Percentiles rank a stretch among this genome's conserved stretches.
phyloP scores from a whole-genome alignment of 2,329 filamentous ascomycete species.

The Chrysoporthe austroafricana region DNA sequence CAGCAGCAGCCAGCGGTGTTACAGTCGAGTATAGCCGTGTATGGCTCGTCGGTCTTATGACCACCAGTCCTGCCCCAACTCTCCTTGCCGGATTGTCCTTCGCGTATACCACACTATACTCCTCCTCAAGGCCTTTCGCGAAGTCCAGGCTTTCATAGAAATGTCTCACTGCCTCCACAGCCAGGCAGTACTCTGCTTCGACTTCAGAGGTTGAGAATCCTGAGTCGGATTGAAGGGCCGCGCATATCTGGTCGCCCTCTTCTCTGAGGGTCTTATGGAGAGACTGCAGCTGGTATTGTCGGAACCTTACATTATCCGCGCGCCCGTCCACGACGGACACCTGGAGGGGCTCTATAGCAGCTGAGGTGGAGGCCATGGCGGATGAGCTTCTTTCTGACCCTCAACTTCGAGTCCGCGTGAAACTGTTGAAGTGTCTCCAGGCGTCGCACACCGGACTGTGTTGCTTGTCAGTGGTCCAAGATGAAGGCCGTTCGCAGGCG shows the following conservation, averaged over 20 bases:
- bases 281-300: constrained; percentile 43
- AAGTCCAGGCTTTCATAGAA: constrained; percentile 38
- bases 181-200: constrained; percentile 38
- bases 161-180: constrained; percentile 37
- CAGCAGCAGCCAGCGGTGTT: constrained; percentile 38
- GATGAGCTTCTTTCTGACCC: background rate
- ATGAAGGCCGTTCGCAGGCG: background rate
- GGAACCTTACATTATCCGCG: constrained; percentile 42
- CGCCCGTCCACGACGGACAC: constrained; percentile 44
- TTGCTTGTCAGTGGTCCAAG: background rate
- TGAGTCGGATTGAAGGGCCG: constrained; percentile 39
- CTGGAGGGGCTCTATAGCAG: constrained; percentile 37
- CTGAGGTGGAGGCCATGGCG: constrained; percentile 20
- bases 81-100: constrained; percentile 33
- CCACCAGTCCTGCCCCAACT: constrained; percentile 36
- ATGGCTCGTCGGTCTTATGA: constrained; percentile 38
- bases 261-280: constrained; percentile 40
- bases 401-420: background rate
- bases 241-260: constrained; percentile 36
- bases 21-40: constrained; percentile 40
- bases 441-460: background rate
- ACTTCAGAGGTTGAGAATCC: constrained; percentile 39
- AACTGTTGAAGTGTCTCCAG: background rate
- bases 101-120: constrained; percentile 37
- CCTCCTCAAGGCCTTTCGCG: constrained; percentile 33